Evolutionary conservation across 75 land plant genomes (phyloP), one percentile per base, ranked within the genome.

Genomic region (Gnetum montanum): DNA sequence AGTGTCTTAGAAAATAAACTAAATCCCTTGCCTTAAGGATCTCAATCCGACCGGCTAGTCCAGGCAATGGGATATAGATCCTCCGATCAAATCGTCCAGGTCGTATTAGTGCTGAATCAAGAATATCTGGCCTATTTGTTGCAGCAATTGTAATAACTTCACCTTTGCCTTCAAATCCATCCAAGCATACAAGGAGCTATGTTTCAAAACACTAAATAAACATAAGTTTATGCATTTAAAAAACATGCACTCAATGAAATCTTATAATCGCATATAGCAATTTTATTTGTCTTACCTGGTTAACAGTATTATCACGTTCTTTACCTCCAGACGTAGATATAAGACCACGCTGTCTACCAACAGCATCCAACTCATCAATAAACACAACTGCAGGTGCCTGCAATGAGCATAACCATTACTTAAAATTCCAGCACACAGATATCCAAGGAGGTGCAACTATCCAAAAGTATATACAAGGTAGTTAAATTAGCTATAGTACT

Each of bases 131-230:
- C 68, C 98, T 88, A 70, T 93, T 93, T 34, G 98, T 93, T 8
- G 98, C 93, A 57, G 98, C 98, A 58, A 93, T 88, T n/a, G 98
- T 93, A 61, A 93, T 88, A 13, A 93, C 98, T n/a, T 93, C 70
- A 1, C 98, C 98, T 69, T 78, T 82, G 48, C 90, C 98, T 76
- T 93, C 98, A 78, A 93, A 93, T 38, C 98, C 98, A 82, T 93
- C 98, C 78, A 93, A 65, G 71, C 95, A 85, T 12, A 87, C 88
- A 54, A 93, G 95, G 35, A 93, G 98, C 98, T 93, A 75, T 75
- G n/a, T n/a, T n/a, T n/a, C n/a, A n/a, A n/a, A 50, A 19, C 18
- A 50, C 28, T 36, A 37, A 29, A 59, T 36, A 58, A 55, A 35
- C 2, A 23, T n/a, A 4, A 52, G 6, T 11, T 18, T 30, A 56